phyloP scores from a whole-genome alignment of 495 filamentous ascomycete species.

The Schizothecium vesticola region DNA sequence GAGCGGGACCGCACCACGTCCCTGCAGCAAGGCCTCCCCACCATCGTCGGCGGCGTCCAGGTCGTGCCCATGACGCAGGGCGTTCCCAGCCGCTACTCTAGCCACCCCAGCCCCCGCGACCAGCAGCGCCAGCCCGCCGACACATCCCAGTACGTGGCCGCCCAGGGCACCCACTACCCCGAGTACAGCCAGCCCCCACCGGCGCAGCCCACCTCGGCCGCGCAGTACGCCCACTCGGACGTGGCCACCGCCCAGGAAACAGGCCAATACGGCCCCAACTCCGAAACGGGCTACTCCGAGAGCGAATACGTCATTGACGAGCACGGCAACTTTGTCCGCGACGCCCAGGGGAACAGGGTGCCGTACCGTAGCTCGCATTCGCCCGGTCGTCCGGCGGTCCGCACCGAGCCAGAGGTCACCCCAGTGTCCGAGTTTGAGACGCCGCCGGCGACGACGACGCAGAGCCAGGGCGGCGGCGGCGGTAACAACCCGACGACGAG shows the following conservation, averaged over 20 bases:
- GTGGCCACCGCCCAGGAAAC: slow-evolving; percentile 17
- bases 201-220: slow-evolving; percentile 15
- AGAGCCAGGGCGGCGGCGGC: not conserved
- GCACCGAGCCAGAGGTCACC: slow-evolving; percentile 22
- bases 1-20: slow-evolving; percentile 86
- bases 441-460: slow-evolving; percentile 21
- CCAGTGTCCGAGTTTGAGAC: slow-evolving; percentile 40
- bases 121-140: slow-evolving; percentile 35
- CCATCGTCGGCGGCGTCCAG: slow-evolving; percentile 85
- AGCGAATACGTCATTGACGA: slow-evolving; percentile 52
- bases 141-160: slow-evolving; percentile 34
- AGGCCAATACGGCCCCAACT: slow-evolving; percentile 36
- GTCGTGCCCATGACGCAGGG: slow-evolving; percentile 93
- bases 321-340: slow-evolving; percentile 43
- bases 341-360: slow-evolving; percentile 44
- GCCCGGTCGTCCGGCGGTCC: slow-evolving; percentile 20
- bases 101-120: slow-evolving; percentile 38
- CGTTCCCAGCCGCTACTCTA: slow-evolving; percentile 59
- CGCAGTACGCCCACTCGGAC: slow-evolving; percentile 29
- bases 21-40: slow-evolving; percentile 81
- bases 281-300: slow-evolving; percentile 52
- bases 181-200: slow-evolving; percentile 38
- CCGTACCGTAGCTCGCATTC: slow-evolving; percentile 33
- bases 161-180: slow-evolving; percentile 26
- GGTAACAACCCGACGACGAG: slow-evolving; percentile 20